These are phyloP conservation scores for Hepatocystis sp. DNA, from an alignment of 169 alveolate genomes.

Conservation along the genomic window DNA sequence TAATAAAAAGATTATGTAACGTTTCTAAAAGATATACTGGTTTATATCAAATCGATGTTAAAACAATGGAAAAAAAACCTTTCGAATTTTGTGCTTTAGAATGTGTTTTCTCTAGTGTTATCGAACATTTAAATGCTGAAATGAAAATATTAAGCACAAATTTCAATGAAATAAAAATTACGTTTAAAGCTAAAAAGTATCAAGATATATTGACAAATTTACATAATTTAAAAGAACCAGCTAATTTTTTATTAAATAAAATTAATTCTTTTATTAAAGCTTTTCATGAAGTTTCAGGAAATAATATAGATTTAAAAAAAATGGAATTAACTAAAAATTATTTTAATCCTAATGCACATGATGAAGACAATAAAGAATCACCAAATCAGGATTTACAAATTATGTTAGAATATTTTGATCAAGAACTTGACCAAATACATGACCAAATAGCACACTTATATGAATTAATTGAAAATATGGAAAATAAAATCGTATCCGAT, in stretches of 20 bases:
- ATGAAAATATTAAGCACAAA: conserved; percentile 49
- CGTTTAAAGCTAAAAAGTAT: conserved; percentile 72
- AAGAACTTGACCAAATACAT: conserved; percentile 87
- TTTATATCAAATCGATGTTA: conserved; percentile 42
- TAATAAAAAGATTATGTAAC: conserved; percentile 82
- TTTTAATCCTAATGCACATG: conserved; percentile 48
- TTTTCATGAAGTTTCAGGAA: conserved; percentile 79
- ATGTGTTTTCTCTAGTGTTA: conserved; percentile 86
- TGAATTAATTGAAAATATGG: conserved; percentile 79
- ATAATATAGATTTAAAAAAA: conserved; percentile 77
- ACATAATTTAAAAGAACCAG: conserved; percentile 88
- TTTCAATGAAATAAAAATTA: conserved; percentile 69
- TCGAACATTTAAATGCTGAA: conserved; percentile 82
- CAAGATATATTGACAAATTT: conserved; percentile 80
- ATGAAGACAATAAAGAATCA: conserved; percentile 54
- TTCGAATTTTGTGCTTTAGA: conserved; percentile 88
- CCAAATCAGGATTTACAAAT: conserved; percentile 85
- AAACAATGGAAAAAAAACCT: conserved; percentile 78
- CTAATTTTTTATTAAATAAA: conserved; percentile 77
- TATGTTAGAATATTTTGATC: conserved; percentile 90
- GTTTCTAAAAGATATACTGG: conserved; percentile 75
- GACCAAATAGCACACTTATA: conserved; percentile 23
- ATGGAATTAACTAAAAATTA: conserved; percentile 72
- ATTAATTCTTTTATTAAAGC: conserved; percentile 83
- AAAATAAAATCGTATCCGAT: conserved; percentile 80